These are phyloP conservation scores for Penicillium verhagenii DNA, from an alignment of 495 filamentous ascomycete genomes.

Conservation along the genomic window DNA sequence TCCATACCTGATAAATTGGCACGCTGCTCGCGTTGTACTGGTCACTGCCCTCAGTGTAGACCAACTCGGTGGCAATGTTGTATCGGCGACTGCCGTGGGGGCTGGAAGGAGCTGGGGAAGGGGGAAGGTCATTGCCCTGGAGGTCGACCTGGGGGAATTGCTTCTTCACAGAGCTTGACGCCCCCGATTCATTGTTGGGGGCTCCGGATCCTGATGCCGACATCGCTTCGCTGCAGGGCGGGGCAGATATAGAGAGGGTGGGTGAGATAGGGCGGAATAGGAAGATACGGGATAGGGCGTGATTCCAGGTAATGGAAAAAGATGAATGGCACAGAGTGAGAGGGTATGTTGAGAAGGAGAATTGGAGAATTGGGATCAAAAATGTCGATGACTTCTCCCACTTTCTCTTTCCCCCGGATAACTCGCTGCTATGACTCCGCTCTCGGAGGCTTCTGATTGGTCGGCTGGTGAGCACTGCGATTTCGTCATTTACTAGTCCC, in stretches of 20 bases:
- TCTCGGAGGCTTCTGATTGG: slow-evolving; percentile 25
- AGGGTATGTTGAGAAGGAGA: slow-evolving; percentile 3
- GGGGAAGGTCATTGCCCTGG: slow-evolving; percentile 87
- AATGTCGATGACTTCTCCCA: slow-evolving; percentile 4
- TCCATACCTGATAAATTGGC: slow-evolving; percentile 83
- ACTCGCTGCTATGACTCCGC: slow-evolving; percentile 20
- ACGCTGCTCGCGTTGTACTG: slow-evolving; percentile 94
- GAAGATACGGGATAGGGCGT: neutral
- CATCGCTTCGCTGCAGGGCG: slow-evolving; percentile 49
- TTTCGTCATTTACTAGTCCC: slow-evolving; percentile 32
- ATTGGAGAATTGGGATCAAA: slow-evolving; percentile 10
- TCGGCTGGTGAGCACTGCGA: slow-evolving; percentile 13
- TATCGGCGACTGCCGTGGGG: slow-evolving; percentile 82
- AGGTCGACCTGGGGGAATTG: slow-evolving; percentile 72
- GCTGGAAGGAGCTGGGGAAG: slow-evolving; percentile 91
- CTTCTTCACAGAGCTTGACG: slow-evolving; percentile 56
- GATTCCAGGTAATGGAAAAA: neutral
- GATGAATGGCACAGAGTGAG: neutral
- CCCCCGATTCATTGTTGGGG: slow-evolving; percentile 21
- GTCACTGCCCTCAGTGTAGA: slow-evolving; percentile 92
- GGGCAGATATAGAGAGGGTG: slow-evolving; percentile 16
- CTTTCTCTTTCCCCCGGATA: slow-evolving; percentile 17
- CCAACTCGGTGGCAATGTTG: slow-evolving; percentile 90
- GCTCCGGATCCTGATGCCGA: slow-evolving; percentile 44
- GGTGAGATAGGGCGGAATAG: neutral